Conservation (phyloP, 2,329 filamentous ascomycete species). For the Akanthomyces muscarius region DNA sequence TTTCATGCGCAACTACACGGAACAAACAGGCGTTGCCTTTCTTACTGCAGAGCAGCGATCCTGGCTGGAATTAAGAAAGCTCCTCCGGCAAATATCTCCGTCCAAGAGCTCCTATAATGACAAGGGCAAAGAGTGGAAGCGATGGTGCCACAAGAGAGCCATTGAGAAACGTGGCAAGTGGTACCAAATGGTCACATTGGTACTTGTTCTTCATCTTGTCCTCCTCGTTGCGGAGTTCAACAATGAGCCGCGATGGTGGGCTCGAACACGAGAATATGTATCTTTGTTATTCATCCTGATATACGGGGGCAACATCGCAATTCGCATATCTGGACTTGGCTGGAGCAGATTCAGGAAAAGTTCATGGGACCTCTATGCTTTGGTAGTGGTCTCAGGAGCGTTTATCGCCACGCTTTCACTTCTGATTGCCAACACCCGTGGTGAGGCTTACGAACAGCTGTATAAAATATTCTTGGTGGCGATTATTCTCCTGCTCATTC, state of each 20-base stretch:
- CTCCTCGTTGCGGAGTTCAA: conserved; percentile 84
- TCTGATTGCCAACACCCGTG: conserved; percentile 56
- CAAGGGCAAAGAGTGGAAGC: conserved; percentile 72
- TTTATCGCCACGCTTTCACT: conserved; percentile 77
- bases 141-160: conserved; percentile 92
- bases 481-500: conserved; percentile 85
- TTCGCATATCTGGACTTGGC: conserved; percentile 82
- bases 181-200: conserved; percentile 75
- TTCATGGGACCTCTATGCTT: conserved; percentile 91
- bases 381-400: conserved; percentile 74
- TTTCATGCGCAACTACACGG: conserved; percentile 99
- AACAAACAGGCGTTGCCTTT: conserved; percentile 95
- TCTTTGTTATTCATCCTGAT: conserved; percentile 80
- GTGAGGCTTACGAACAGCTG: conserved; percentile 68
- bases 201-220: conserved; percentile 78
- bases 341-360: conserved; percentile 90
- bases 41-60: conserved; percentile 93
- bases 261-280: conserved; percentile 63
- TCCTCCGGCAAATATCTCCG: conserved; percentile 86
- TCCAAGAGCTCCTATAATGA: conserved; percentile 86
- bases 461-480: conserved; percentile 94
- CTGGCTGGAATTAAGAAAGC: conserved; percentile 91
- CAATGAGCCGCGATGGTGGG: conserved; percentile 68
- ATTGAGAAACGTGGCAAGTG: conserved; percentile 91
- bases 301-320: conserved; percentile 76